Conservation (phyloP, 2,329 filamentous ascomycete species). For the Intubia oerlemansii region DNA sequence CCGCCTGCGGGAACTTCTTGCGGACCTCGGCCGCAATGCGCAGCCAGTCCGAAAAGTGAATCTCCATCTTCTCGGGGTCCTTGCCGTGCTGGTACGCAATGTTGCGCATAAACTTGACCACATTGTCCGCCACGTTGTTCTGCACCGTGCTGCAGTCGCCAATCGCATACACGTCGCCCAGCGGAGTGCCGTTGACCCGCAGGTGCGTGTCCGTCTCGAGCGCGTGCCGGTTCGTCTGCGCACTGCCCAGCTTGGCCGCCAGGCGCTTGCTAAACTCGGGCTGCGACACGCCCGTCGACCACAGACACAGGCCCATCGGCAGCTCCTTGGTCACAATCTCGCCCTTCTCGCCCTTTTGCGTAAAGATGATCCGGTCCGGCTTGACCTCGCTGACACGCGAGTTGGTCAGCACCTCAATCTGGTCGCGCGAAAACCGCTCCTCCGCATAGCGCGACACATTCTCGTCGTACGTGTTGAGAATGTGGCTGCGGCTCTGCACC, state of each 20-base stretch:
- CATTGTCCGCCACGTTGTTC: slow-evolving; percentile 85
- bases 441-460: slow-evolving; percentile 83
- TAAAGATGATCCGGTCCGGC: slow-evolving; percentile 69
- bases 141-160: slow-evolving; percentile 94
- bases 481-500: slow-evolving; percentile 85
- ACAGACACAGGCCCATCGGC: slow-evolving; percentile 87
- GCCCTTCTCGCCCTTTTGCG: slow-evolving; percentile 50
- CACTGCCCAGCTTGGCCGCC: slow-evolving; percentile 46
- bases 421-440: slow-evolving; percentile 71
- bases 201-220: slow-evolving; percentile 90
- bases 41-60: slow-evolving; percentile 79
- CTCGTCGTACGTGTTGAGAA: slow-evolving; percentile 96
- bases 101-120: slow-evolving; percentile 73
- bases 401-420: slow-evolving; percentile 82
- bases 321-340: slow-evolving; percentile 72
- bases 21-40: slow-evolving; percentile 64
- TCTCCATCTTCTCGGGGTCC: slow-evolving; percentile 69
- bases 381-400: slow-evolving; percentile 79
- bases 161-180: slow-evolving; percentile 91
- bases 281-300: slow-evolving; percentile 90
- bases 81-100: slow-evolving; percentile 82
- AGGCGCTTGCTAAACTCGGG: slow-evolving; percentile 60
- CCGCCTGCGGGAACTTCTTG: slow-evolving; percentile 77
- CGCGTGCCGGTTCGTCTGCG: slow-evolving; percentile 74
- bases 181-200: slow-evolving; percentile 65